Conservation (phyloP, 371 early-diverging fungal species). For the Coemansia sp. region DNA sequence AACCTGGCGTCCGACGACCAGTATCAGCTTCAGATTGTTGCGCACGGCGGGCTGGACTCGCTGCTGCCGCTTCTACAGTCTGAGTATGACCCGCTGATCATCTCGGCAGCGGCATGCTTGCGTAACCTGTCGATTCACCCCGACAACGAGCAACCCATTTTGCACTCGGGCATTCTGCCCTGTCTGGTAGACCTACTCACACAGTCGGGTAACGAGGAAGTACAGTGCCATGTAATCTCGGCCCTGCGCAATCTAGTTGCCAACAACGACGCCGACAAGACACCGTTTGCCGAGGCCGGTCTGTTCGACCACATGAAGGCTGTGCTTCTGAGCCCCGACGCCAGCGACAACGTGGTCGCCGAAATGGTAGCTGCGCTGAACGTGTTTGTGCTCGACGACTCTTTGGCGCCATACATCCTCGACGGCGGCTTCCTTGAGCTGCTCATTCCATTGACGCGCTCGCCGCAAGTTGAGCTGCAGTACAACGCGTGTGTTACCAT, state of each 20-base stretch:
- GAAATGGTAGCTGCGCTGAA: constrained; percentile 90
- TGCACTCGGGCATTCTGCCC: constrained; percentile 77
- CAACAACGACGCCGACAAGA: constrained; percentile 76
- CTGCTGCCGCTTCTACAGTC: constrained; percentile 75
- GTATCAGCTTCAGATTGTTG: constrained; percentile 84
- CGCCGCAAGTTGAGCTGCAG: constrained; percentile 71
- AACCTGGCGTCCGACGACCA: constrained; percentile 89
- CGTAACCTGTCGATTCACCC: constrained; percentile 91
- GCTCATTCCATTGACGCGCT: constrained; percentile 69
- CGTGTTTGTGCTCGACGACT: constrained; percentile 80
- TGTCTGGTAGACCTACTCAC: constrained; percentile 71
- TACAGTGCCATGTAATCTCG: constrained; percentile 83
- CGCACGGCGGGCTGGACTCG: constrained; percentile 71
- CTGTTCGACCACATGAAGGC: constrained; percentile 72
- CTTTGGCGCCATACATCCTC: constrained; percentile 69
- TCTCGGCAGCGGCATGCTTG: constrained; percentile 87
- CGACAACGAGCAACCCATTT: constrained; percentile 80
- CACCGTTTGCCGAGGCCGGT: constrained; percentile 75
- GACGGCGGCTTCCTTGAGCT: constrained; percentile 64
- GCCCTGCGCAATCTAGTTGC: constrained; percentile 85
- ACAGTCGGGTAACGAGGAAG: constrained; percentile 75
- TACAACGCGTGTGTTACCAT: constrained; percentile 84
- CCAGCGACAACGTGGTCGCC: constrained; percentile 59
- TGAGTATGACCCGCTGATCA: constrained; percentile 71
- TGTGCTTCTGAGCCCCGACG: constrained; percentile 61